A percentile compares a stretch with the other conserved stretches of the same genome.
These are phyloP conservation scores for Saraca asoca DNA, from an alignment of 331 rosid genomes.

Conservation along the genomic window DNA sequence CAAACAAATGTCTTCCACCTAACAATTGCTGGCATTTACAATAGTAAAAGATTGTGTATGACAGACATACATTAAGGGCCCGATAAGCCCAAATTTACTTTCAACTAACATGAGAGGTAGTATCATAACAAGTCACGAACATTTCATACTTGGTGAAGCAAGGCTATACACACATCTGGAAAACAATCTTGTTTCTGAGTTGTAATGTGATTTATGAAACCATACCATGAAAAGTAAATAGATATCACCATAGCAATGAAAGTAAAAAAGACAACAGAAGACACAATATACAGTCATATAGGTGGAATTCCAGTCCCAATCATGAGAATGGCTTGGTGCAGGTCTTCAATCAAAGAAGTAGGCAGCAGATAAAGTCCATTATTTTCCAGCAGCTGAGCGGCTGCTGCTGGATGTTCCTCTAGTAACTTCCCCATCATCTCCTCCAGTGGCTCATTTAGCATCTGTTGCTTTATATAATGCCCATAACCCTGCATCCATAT, in stretches of 20 bases:
- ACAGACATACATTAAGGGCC: too few relatives aligned
- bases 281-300: background rate
- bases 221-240: slow-evolving; percentile 9
- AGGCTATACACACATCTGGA: too few relatives aligned
- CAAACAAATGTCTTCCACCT: too few relatives aligned
- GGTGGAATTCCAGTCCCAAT: slow-evolving; percentile 21
- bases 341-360: slow-evolving; percentile 49
- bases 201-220: background rate
- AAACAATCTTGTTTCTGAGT: too few relatives aligned
- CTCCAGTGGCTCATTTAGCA: slow-evolving; percentile 77
- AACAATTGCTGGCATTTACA: too few relatives aligned
- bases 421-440: slow-evolving; percentile 85
- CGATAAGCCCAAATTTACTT: too few relatives aligned
- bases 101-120: too few relatives aligned
- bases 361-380: slow-evolving; percentile 77
- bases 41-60: too few relatives aligned
- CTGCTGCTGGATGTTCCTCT: slow-evolving; percentile 64
- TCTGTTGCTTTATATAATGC: slow-evolving; percentile 63
- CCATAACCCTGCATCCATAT: slow-evolving; percentile 72
- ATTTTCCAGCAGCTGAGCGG: slow-evolving; percentile 63
- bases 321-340: slow-evolving; percentile 39
- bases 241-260: slow-evolving; percentile 1
- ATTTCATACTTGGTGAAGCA: too few relatives aligned
- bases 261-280: background rate
- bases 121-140: too few relatives aligned